Evolutionary conservation across 1,139 yeast genomes (phyloP), one percentile per base, ranked within the genome.

Genomic region (Geotrichum restrictum): DNA sequence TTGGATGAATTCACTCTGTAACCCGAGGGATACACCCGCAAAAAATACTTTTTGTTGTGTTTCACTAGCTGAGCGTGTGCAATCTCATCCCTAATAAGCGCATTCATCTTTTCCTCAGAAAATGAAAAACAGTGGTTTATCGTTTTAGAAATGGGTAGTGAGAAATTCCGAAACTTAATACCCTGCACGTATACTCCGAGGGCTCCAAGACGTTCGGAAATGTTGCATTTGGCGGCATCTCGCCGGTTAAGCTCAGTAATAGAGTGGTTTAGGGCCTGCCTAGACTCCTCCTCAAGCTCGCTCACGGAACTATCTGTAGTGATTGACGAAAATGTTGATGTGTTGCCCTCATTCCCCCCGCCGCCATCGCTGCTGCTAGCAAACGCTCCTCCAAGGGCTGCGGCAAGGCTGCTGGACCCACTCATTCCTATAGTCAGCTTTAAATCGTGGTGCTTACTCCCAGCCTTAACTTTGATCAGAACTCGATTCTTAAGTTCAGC

Each of bases 21-120:
- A 11, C 82, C 83, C 0, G 95, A 83, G 0, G 99, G 99, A 65
- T 94, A 94, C 0, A 89, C 80, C 50, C 99, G 75, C 85, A 88
- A 82, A 54, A 93, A 66, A 64, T 76, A 87, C 52, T 75, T 75
- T 56, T 84, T 72, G 65, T 93, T 93, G 67, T 93, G 98, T 63
- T 87, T 86, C 58, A 79, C 76, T 11, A 91, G 65, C 22, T 43
- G 47, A 13, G 14, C 16, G 11, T 43, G 22, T 13, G 10, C 5
- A 3, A 4, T 22, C 1, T 75, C 70, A 60, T 88, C 93, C 58
- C 81, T 83, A 32, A 81, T 64, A 81, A 89, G 78, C 5, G 79
- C 72, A 56, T 78, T 78, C 49, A 87, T 69, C 1, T 82, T 72
- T 56, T 85, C 81, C 64, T 93, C 98, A 56, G 85, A 83, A 55